Evolutionary conservation across 768 basidiomycete genomes (phyloP).

Genomic region (Boletus rubropictus): DNA sequence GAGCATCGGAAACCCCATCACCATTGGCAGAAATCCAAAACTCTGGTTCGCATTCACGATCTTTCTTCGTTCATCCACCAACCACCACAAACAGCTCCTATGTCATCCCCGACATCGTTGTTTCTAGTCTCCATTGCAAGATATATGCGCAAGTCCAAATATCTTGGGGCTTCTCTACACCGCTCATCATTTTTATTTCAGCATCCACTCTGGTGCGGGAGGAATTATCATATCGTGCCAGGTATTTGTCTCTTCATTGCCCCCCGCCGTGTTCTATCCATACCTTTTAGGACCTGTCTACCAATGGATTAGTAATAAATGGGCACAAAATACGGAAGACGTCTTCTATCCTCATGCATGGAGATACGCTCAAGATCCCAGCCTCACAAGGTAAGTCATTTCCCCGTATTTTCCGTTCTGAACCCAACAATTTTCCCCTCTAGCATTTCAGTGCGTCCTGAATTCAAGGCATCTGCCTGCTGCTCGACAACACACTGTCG

Average conservation of each 20-base stretch:
- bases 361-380: slow-evolving; percentile 64
- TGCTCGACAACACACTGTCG: slow-evolving; percentile 57
- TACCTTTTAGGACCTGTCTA: slow-evolving; percentile 57
- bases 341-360: slow-evolving; percentile 70
- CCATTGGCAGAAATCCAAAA: slow-evolving; percentile 67
- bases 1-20: slow-evolving; percentile 55
- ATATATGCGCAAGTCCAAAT: slow-evolving; percentile 60
- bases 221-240: slow-evolving; percentile 77
- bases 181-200: slow-evolving; percentile 23
- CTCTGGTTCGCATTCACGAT: slow-evolving; percentile 42
- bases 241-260: slow-evolving; percentile 32
- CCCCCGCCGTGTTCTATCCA: background rate
- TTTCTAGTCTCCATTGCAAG: slow-evolving; percentile 72
- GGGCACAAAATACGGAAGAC: slow-evolving; percentile 61
- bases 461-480: slow-evolving; percentile 45
- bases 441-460: slow-evolving; percentile 66
- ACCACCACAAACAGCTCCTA: slow-evolving; percentile 42
- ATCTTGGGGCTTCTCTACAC: background rate
- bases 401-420: background rate
- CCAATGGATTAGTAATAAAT: slow-evolving; percentile 71
- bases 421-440: background rate
- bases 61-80: background rate
- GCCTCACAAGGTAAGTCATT: slow-evolving; percentile 49
- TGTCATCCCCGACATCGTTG: slow-evolving; percentile 52
- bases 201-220: slow-evolving; percentile 64